Percentiles rank a stretch among this genome's conserved stretches.
phyloP scores from a whole-genome alignment of 2,329 filamentous ascomycete genomes.

The Lasiodiplodia citricola region DNA sequence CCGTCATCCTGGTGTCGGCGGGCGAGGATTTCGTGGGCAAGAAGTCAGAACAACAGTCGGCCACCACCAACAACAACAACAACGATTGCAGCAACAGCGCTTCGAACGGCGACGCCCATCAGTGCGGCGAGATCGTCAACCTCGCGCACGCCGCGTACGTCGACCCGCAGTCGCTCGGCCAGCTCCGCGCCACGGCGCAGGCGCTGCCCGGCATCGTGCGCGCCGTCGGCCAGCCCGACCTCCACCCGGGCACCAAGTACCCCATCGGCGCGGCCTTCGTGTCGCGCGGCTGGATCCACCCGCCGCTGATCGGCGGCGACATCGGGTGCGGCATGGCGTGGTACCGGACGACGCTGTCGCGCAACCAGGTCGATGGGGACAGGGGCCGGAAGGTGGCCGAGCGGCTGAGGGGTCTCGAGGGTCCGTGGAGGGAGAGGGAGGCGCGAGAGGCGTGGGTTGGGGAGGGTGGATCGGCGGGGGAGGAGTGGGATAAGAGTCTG shows the following conservation, averaged over 20 bases:
- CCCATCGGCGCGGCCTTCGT: slow-evolving; percentile 46
- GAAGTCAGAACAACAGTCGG: slow-evolving; percentile 29
- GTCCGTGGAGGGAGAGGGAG: slow-evolving; percentile 37
- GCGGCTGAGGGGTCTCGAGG: slow-evolving; percentile 43
- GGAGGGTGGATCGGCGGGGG: slow-evolving; percentile 34
- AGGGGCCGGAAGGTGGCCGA: slow-evolving; percentile 43
- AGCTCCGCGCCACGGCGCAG: slow-evolving; percentile 39
- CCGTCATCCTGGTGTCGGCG: slow-evolving; percentile 35
- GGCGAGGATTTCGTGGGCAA: slow-evolving; percentile 42
- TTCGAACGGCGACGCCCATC: slow-evolving; percentile 25
- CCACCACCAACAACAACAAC: neutral
- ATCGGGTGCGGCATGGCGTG: slow-evolving; percentile 50
- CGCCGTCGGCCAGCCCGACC: slow-evolving; percentile 44
- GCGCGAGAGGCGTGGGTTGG: slow-evolving; percentile 40
- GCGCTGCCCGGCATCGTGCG: slow-evolving; percentile 43
- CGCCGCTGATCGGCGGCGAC: slow-evolving; percentile 45
- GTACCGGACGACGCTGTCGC: slow-evolving; percentile 41
- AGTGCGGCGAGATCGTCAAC: slow-evolving; percentile 31
- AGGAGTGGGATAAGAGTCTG: slow-evolving; percentile 40
- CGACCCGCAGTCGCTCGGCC: slow-evolving; percentile 38
- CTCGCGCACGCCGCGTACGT: slow-evolving; percentile 38
- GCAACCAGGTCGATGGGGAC: slow-evolving; percentile 41
- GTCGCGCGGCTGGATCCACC: slow-evolving; percentile 43
- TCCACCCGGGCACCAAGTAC: slow-evolving; percentile 45
- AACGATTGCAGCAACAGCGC: neutral